Conservation (phyloP, 352 stramenopile species). For the Halophytophthora batemanensis region DNA sequence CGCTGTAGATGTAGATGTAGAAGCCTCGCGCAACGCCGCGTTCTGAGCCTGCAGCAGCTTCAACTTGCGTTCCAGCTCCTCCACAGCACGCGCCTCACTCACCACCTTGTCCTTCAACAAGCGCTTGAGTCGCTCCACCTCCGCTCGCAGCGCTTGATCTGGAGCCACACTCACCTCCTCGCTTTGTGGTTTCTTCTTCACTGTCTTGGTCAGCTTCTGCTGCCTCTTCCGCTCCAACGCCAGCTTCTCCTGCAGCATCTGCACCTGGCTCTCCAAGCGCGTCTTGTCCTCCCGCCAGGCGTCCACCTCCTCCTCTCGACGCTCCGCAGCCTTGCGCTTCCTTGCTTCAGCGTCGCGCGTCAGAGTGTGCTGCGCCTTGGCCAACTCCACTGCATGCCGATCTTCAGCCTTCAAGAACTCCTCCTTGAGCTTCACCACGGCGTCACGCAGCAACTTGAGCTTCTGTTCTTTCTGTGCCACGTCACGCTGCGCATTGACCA, state of each 20-base stretch:
- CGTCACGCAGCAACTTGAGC: constrained; percentile 63
- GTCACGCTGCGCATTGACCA: constrained; percentile 37
- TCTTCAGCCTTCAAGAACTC: constrained; percentile 88
- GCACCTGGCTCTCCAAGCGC: constrained; percentile 46
- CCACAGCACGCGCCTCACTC: constrained; percentile 37
- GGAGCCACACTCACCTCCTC: constrained; percentile 18
- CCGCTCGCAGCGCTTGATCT: constrained; percentile 26
- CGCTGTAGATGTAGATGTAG: constrained; percentile 3
- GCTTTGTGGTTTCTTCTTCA: constrained; percentile 19
- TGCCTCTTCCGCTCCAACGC: constrained; percentile 34
- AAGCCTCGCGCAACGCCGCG: constrained; percentile 60
- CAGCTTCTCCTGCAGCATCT: constrained; percentile 72
- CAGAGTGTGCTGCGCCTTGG: constrained; percentile 48
- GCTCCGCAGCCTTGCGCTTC: constrained; percentile 37
- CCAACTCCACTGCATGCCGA: constrained; percentile 65
- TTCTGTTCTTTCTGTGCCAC: constrained; percentile 56
- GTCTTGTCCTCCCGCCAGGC: constrained; percentile 49
- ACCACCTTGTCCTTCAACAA: constrained; percentile 59
- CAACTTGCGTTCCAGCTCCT: constrained; percentile 65
- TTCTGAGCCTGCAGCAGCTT: constrained; percentile 81
- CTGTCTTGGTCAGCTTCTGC: constrained; percentile 15
- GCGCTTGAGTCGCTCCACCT: constrained; percentile 54
- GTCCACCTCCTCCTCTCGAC: constrained; percentile 34
- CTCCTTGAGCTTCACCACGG: constrained; percentile 86
- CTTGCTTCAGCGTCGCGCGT: constrained; percentile 25